A percentile compares a stretch with the other conserved stretches of the same genome.
phyloP scores from a whole-genome alignment of 1,139 yeast genomes.

The Saccharomycopsis phalli region DNA sequence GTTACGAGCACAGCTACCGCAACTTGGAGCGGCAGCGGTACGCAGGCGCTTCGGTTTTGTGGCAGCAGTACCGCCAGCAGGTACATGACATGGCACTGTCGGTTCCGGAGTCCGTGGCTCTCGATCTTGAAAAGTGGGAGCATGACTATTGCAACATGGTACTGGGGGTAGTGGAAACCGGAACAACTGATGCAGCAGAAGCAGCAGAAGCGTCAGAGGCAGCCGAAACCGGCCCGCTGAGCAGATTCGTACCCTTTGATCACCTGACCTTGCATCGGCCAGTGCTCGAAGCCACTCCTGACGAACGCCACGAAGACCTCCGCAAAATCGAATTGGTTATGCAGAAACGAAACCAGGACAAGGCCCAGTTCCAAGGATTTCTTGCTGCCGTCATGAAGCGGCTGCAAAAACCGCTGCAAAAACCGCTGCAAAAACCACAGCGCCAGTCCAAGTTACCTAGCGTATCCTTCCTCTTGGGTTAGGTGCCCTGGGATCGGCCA shows the following conservation, averaged over 20 bases:
- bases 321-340: slow-evolving; percentile 11
- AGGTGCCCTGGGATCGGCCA: too few species aligned
- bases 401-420: neutral
- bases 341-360: neutral
- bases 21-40: slow-evolving; percentile 26
- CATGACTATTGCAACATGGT: slow-evolving; percentile 23
- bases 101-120: too few species aligned
- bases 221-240: neutral
- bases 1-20: slow-evolving; percentile 22
- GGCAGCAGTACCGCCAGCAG: slow-evolving; percentile 11
- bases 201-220: neutral
- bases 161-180: slow-evolving; percentile 6
- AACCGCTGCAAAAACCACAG: neutral
- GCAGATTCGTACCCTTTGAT: neutral
- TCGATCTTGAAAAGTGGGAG: slow-evolving; percentile 23
- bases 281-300: slow-evolving; percentile 4
- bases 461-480: too few species aligned
- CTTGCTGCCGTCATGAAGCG: neutral
- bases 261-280: too few species aligned
- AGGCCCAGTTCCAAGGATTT: slow-evolving; percentile 2
- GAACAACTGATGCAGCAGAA: neutral
- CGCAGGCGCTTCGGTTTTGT: slow-evolving; percentile 22
- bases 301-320: slow-evolving; percentile 11
- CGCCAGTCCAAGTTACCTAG: neutral
- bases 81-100: too few species aligned